These are phyloP conservation scores for Croton setiger DNA, from an alignment of 441 rosid genomes.

Conservation along the genomic window DNA sequence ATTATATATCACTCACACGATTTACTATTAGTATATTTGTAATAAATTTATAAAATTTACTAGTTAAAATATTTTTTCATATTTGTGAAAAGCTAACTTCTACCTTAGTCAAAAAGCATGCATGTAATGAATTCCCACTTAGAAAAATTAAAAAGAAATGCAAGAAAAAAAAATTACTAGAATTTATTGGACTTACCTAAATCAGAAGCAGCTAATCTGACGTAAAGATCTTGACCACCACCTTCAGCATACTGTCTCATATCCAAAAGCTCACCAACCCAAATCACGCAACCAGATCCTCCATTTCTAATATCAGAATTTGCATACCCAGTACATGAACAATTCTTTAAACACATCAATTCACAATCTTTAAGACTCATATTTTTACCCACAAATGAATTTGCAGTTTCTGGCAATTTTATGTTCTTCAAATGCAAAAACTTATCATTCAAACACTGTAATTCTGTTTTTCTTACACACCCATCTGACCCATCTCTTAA, in stretches of 20 bases:
- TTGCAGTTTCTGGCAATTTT: constrained; percentile 63
- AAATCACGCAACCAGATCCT: constrained; percentile 64
- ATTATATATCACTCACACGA: no score
- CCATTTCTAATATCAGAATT: constrained; percentile 41
- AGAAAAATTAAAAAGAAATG: background rate
- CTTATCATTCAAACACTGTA: constrained; percentile 47
- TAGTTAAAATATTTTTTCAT: no score
- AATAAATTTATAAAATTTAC: no score
- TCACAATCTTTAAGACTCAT: constrained; percentile 52
- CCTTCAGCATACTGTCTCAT: constrained; percentile 31
- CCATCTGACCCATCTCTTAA: constrained; percentile 67
- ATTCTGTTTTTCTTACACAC: constrained; percentile 48
- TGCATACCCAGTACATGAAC: constrained; percentile 72
- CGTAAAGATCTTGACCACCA: constrained; percentile 38
- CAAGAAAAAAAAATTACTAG: background rate
- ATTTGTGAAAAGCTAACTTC: no score
- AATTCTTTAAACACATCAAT: constrained; percentile 42
- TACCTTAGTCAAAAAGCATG: background rate
- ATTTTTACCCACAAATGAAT: constrained; percentile 37
- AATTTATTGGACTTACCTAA: constrained; percentile 26
- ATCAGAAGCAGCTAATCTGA: constrained; percentile 44
- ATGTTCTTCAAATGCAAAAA: constrained; percentile 48
- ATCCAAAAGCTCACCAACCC: constrained; percentile 35
- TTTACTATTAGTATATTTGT: no score
- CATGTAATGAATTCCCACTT: background rate